Base-by-base conservation (phyloP, 306 rosid genomes). In the Pyrus bretschneideri region DNA sequence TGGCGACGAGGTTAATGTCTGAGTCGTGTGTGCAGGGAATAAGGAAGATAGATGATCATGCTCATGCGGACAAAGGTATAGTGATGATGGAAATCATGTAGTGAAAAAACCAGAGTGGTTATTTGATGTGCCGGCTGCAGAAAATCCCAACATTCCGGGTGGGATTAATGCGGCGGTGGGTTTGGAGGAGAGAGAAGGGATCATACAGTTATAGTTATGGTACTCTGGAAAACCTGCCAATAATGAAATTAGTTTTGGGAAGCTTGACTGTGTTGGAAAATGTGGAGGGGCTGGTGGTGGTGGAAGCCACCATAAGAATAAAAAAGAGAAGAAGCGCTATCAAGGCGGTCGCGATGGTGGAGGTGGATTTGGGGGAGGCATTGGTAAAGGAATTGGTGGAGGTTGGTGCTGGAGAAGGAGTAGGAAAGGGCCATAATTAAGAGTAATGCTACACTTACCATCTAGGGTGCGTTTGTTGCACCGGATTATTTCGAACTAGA, bases 51-150 rank as follows among this genome's bases (percentile, higher is more conserved):
- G 82, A 84, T 57, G 66, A 61, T 61, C 21, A 6, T 12, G 35
- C 29, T 27, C 21, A 27, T 12, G 38, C 17, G 79, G 52, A 67
- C 78, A 31, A 69, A 67, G 60, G 63, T 14, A 30, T 6, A 17
- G 42, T 2, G 77, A 81, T 11, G 12, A 30, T 17, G 86, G 23
- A 19, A 83, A 82, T 25, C 27, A 18, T 9, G 7, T 64, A 35
- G 85, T 81, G 85, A 86, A 82, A 79, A 84, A 72, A 58, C 86
- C 88, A 3, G 86, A 76, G 69, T 72, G 81, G 71, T 82, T 83
- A 54, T 57, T 67, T 27, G 88, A 83, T 61, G 79, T 76, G 21
- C 42, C 13, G 38, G 11, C 68, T 14, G 68, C 68, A 30, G 22
- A 5, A 9, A 63, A 63, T 30, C 68, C 68, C 11, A 63, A 30